These are phyloP conservation scores for Neonectria ditissima DNA, from an alignment of 2,329 filamentous ascomycete species.

Conservation along the genomic window DNA sequence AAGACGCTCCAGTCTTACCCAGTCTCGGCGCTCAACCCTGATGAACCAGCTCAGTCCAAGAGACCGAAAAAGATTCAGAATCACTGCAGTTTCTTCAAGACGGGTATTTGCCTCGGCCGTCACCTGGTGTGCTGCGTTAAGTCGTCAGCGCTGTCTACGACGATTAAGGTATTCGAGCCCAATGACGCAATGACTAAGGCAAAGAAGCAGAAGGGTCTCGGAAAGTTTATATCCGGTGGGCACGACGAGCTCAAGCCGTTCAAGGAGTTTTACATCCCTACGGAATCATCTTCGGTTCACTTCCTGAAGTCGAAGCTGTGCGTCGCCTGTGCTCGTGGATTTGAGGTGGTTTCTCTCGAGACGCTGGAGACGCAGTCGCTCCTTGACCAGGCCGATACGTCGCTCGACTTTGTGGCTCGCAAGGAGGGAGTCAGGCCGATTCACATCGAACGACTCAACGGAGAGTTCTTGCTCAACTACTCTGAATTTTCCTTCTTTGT, in stretches of 20 bases:
- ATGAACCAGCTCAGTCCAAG: slow-evolving; percentile 83
- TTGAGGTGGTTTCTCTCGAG: slow-evolving; percentile 96
- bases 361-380: slow-evolving; percentile 98
- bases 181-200: slow-evolving; percentile 94
- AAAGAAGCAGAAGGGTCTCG: slow-evolving; percentile 94
- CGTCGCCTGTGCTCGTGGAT: slow-evolving; percentile 93
- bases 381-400: slow-evolving; percentile 97
- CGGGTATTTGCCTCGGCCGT: slow-evolving; percentile 91
- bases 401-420: slow-evolving; percentile 93
- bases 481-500: slow-evolving; percentile 99
- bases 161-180: slow-evolving; percentile 99
- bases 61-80: slow-evolving; percentile 96
- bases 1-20: slow-evolving; percentile 93
- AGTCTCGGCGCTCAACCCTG: slow-evolving; percentile 85
- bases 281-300: slow-evolving; percentile 97
- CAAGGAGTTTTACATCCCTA: slow-evolving; percentile 99
- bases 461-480: slow-evolving; percentile 98
- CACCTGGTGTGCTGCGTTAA: slow-evolving; percentile 98
- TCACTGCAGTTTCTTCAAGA: slow-evolving; percentile 98
- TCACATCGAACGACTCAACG: slow-evolving; percentile 95
- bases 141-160: slow-evolving; percentile 90
- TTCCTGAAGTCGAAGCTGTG: slow-evolving; percentile 97
- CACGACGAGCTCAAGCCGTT: slow-evolving; percentile 97
- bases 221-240: slow-evolving; percentile 92
- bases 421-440: slow-evolving; percentile 95